phyloP scores from a whole-genome alignment of 106 monocot species.

The Iris macrosiphon region DNA sequence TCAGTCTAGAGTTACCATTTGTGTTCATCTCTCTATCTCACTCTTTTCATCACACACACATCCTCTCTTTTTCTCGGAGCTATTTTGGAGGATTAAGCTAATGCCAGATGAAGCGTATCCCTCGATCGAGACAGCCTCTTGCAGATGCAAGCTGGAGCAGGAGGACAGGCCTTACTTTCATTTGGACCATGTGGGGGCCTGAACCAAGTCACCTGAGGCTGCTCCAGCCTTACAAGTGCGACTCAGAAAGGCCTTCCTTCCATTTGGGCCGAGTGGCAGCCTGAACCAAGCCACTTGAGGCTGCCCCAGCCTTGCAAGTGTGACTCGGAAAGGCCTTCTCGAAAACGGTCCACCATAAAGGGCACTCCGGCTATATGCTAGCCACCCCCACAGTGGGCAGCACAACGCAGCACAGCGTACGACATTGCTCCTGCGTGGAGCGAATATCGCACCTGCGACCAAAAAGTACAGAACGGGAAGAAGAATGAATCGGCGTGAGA shows the following conservation, averaged over 20 bases:
- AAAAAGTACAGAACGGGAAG: conserved; percentile 54
- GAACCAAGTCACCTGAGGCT: conserved; percentile 24
- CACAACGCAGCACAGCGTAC: conserved; percentile 63
- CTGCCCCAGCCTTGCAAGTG: conserved; percentile 17
- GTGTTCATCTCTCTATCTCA: too few species aligned
- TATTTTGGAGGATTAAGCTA: conserved; percentile 20
- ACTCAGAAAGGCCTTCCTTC: conserved; percentile 47
- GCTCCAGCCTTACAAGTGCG: conserved; percentile 19
- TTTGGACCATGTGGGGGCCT: conserved; percentile 19
- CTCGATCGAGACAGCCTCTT: conserved; percentile 12
- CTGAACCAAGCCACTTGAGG: conserved; percentile 23
- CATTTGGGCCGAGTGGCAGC: conserved; percentile 20
- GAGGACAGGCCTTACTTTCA: conserved; percentile 21
- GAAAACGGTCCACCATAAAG: conserved; percentile 42
- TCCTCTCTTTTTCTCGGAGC: not conserved
- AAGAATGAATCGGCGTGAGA: conserved; percentile 48
- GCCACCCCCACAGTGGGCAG: conserved; percentile 43
- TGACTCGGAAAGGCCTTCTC: conserved; percentile 48
- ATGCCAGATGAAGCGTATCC: conserved; percentile 24
- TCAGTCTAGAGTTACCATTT: not conserved
- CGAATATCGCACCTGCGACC: conserved; percentile 99
- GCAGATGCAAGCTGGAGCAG: conserved; percentile 24
- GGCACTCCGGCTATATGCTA: conserved; percentile 49
- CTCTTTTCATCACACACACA: too few species aligned
- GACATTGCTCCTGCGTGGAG: conserved; percentile 99